Conservation (phyloP, 2,329 filamentous ascomycete species). For the Coniella vitis region DNA sequence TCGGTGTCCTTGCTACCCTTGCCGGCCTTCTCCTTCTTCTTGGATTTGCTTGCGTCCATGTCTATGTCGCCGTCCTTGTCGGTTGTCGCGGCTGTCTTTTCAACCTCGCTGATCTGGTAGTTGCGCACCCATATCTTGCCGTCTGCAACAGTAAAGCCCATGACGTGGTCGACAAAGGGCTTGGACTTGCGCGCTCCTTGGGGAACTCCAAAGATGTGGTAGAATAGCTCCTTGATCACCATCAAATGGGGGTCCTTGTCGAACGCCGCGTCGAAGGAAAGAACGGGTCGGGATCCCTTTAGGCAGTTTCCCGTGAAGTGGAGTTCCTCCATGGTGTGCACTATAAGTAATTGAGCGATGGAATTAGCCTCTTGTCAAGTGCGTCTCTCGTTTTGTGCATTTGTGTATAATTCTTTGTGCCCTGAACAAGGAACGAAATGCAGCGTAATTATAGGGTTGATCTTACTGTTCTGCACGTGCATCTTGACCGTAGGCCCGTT, state of each 20-base stretch:
- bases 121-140: constrained; percentile 94
- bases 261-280: constrained; percentile 88
- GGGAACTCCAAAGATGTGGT: constrained; percentile 87
- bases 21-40: constrained; percentile 29
- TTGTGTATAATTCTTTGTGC: too few relatives aligned
- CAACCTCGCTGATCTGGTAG: constrained; percentile 86
- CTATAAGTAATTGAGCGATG: constrained; percentile 28
- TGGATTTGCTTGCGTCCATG: constrained; percentile 31
- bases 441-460: neutral
- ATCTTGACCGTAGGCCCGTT: constrained; percentile 60
- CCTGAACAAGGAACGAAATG: too few relatives aligned
- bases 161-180: constrained; percentile 92
- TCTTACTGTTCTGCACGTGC: constrained; percentile 68
- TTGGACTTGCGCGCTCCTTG: constrained; percentile 83
- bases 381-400: neutral
- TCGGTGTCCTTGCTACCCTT: constrained; percentile 56
- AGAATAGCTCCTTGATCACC: constrained; percentile 83
- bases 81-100: constrained; percentile 42
- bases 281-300: constrained; percentile 83
- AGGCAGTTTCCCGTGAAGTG: constrained; percentile 96
- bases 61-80: constrained; percentile 32
- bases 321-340: constrained; percentile 95
- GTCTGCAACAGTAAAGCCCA: constrained; percentile 84
- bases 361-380: neutral
- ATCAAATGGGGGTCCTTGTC: constrained; percentile 72